Evolutionary conservation across 805 yeast species (phyloP), one percentile per base, ranked within the genome.

Genomic region (Cyberlindnera mississippiensis): DNA sequence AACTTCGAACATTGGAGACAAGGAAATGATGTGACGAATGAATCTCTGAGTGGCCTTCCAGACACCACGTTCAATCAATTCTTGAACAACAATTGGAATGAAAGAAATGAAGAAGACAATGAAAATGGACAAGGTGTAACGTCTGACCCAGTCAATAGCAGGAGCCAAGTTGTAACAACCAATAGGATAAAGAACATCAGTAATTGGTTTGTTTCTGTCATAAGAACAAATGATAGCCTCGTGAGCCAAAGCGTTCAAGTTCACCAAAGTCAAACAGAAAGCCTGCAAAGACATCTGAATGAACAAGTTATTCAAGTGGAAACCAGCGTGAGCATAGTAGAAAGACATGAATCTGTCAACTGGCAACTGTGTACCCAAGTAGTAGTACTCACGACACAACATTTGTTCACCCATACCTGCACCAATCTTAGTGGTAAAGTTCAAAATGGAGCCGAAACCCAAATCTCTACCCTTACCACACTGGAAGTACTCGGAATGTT

Each of bases 381-480:
- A 83, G 65, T 80, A 85, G 62, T 85, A 85, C 62, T 85, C 95
- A 67, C 95, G 75, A 20, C 90, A 83, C 46, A 85, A 68, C 81
- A 85, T 82, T 63, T 85, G 95, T 66, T 85, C 95, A 63, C 93
- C 93, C 95, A 85, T 85, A 67, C 95, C 95, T 52, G 93, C 90
- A 66, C 95, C 95, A 74, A 85, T 84, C 67, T 85, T 85, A 32
- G 90, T 84, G 17, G 89, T 84, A 74, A 85, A 85, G 66, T 85
- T 85, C 72, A 84, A 72, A 67, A 85, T 84, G 5, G 93, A 83
- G 45, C 89, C 89, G 64, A 85, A 85, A 60, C 95, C 95, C 56
- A 85, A 72, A 74, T 85, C 95, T 72, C 95, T 74, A 62, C 95
- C 95, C 66, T 85, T 85, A 67, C 95, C 95, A 76, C 95, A 85